These are phyloP conservation scores for Globisporangium heterothallicum DNA, from an alignment of 352 stramenopile genomes.

Conservation along the genomic window DNA sequence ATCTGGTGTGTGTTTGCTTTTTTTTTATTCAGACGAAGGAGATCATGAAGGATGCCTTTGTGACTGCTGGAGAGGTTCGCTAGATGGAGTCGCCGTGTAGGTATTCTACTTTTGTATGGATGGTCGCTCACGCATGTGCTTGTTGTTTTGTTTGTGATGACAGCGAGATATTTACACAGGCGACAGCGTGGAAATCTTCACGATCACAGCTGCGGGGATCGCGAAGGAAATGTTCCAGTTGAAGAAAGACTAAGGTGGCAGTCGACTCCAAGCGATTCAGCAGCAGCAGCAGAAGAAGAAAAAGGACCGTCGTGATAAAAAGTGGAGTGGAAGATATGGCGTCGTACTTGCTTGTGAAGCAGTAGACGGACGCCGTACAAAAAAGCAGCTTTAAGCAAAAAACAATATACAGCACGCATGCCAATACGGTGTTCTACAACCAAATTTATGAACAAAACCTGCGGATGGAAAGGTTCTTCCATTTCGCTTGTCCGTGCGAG, in stretches of 20 bases:
- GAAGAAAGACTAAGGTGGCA: slow-evolving; percentile 90
- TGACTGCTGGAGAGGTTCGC: slow-evolving; percentile 93
- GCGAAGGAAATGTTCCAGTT: slow-evolving; percentile 90
- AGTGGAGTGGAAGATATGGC: too few relatives aligned
- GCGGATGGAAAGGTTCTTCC: too few relatives aligned
- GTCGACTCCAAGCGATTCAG: neutral
- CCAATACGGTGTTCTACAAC: too few relatives aligned
- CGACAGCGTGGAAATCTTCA: slow-evolving; percentile 96
- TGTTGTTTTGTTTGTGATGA: neutral
- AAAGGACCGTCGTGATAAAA: too few relatives aligned
- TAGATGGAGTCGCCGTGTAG: too few relatives aligned
- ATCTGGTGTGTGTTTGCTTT: neutral
- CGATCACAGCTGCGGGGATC: slow-evolving; percentile 93
- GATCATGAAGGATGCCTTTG: slow-evolving; percentile 98
- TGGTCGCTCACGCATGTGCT: slow-evolving; percentile 4
- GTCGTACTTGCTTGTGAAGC: too few relatives aligned
- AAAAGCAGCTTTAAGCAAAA: neutral
- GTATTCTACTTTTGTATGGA: neutral
- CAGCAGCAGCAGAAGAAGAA: neutral
- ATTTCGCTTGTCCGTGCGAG: too few relatives aligned
- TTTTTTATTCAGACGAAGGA: slow-evolving; percentile 78
- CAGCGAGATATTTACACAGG: slow-evolving; percentile 99
- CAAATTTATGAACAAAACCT: too few relatives aligned
- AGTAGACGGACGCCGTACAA: too few relatives aligned
- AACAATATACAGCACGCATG: too few relatives aligned